Evolutionary conservation across 2,329 filamentous ascomycete species (phyloP).

Genomic region (Aspergillus hiratsukae): DNA sequence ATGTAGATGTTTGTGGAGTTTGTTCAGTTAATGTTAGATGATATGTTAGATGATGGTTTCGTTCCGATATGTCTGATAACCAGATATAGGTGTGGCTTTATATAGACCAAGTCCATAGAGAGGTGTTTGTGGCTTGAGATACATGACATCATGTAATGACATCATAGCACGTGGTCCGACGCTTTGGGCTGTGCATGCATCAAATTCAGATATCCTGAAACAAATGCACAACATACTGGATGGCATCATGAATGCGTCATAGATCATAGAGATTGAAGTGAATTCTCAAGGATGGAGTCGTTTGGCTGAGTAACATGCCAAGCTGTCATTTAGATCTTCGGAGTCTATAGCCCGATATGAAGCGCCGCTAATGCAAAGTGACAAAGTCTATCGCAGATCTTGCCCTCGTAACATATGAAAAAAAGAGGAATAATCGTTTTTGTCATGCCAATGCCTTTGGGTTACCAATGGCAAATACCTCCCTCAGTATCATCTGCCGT

Average conservation of each 20-base stretch:
- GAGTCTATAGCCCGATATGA: not conserved
- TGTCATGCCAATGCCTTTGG: not conserved
- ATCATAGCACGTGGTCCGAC: not conserved
- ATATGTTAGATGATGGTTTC: not conserved
- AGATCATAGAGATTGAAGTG: not conserved
- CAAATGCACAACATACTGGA: not conserved
- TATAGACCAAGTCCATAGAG: not conserved
- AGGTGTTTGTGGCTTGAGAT: not conserved
- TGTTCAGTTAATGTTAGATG: not conserved
- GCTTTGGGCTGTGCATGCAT: not conserved
- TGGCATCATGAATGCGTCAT: not conserved
- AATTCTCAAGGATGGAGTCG: not conserved
- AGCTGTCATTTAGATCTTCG: not conserved
- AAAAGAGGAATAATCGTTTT: not conserved
- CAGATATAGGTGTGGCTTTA: not conserved
- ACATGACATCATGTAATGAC: not conserved
- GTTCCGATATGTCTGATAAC: not conserved
- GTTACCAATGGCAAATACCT: slow-evolving; percentile 54
- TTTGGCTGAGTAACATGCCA: not conserved
- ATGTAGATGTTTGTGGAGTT: slow-evolving; percentile 6
- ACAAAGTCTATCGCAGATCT: not conserved
- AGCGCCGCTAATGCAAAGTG: not conserved
- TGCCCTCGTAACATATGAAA: not conserved
- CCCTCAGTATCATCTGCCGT: slow-evolving; percentile 77
- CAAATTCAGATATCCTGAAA: not conserved